phyloP scores from a whole-genome alignment of 257 asterid species.

The Ilex asprella region DNA sequence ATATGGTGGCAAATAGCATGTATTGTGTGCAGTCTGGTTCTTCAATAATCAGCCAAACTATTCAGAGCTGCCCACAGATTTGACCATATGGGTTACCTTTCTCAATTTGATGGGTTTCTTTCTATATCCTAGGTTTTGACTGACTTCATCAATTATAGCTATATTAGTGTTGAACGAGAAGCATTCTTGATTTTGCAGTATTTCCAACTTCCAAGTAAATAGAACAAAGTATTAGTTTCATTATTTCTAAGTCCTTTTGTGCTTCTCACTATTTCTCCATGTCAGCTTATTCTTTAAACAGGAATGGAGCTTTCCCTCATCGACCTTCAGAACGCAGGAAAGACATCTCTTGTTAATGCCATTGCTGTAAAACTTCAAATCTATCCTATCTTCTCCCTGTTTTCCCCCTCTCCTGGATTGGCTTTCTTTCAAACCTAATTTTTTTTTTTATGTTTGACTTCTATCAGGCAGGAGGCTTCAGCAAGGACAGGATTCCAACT shows the following conservation, averaged over 20 bases:
- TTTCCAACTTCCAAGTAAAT: background rate
- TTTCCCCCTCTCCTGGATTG: slow-evolving; percentile 1
- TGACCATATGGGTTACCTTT: no score
- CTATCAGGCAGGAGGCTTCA: slow-evolving; percentile 86
- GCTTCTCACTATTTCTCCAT: slow-evolving; percentile 12
- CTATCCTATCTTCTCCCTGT: slow-evolving; percentile 1
- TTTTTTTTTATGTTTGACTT: slow-evolving; percentile 17
- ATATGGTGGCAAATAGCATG: no score
- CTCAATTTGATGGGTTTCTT: no score
- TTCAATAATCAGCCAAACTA: no score
- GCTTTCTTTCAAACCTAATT: slow-evolving; percentile 1
- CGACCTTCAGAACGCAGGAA: slow-evolving; percentile 90
- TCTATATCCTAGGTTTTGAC: no score
- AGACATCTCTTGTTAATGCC: slow-evolving; percentile 85
- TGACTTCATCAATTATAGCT: no score
- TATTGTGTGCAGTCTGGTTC: no score
- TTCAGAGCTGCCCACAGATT: no score
- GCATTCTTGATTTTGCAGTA: background rate
- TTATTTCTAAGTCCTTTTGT: background rate
- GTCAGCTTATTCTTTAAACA: slow-evolving; percentile 86
- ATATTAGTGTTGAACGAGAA: background rate
- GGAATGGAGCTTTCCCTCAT: slow-evolving; percentile 94
- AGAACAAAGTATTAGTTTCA: background rate
- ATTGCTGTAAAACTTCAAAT: slow-evolving; percentile 50
- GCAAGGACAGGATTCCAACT: slow-evolving; percentile 94